Base-by-base conservation (phyloP, 1,139 yeast species). In the Magnusiomyces tetraspermus region DNA sequence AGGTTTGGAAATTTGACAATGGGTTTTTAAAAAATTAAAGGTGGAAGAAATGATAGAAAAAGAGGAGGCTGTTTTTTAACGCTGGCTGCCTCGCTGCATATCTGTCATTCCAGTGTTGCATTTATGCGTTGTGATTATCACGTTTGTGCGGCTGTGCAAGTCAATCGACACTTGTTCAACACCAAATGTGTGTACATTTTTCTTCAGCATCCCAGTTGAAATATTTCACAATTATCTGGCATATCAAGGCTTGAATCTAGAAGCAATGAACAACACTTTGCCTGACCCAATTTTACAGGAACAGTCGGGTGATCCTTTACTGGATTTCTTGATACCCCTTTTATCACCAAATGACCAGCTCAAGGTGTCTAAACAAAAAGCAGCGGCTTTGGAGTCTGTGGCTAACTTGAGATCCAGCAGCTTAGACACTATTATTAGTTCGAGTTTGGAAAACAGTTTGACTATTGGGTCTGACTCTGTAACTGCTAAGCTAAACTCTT, bases 311-410 rank as follows among this genome's bases (percentile, higher is more conserved):
- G 45, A 42, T 17, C 45, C 31, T 17, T 24, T 42, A 13, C 45
- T 42, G 4, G 45, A 42, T 13, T 19, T 42, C 5, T 22, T 42
- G 6, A 10, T 42, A 4, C 45, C 45, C 6, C 15, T 24, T 15
- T 22, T 42, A 4, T 22, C 45, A n/a, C 30, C 30, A 6, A 15
- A 42, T 13, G 15, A 17, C 31, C 30, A 23, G 31, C 31, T 30
- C 3, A 19, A 24, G 17, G 45, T 42, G 23, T 23, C 31, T 2
- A 24, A 23, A 19, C 45, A 42, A n/a, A 24, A 23, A 30, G 15
- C 45, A n/a, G 48, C 48, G 5, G 48, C 48, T 17, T 17, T 19
- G 17, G 48, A 19, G 15, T 31, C 40, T 15, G 48, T 45, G 11
- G 48, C 48, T 3, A 31, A 22, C 23, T n/a, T 45, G 19, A 23